Base-by-base conservation (phyloP, 164 flowering plant species). In the Taxillus chinensis region DNA sequence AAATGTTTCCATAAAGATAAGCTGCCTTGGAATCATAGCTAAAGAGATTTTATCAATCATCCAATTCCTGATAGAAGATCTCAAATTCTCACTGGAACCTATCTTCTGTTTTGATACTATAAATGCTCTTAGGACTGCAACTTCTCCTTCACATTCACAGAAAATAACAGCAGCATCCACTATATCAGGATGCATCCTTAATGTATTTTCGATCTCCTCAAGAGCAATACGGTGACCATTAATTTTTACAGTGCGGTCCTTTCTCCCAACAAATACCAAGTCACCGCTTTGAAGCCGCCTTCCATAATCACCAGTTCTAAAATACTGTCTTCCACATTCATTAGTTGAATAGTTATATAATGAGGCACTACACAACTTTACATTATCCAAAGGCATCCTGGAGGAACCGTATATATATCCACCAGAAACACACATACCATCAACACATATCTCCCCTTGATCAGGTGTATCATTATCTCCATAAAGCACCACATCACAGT, bases 221-320 rank as follows among this genome's bases (percentile, higher is more conserved):
- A 90, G 66, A 56, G 89, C 80, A 66, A 93, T 70, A 13, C 97
- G 89, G 41, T 90, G 90, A 53, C 96, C 97, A 82, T 81, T 80
- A 41, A 90, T 41, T 71, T 93, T 93, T 50, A 90, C 49, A 2
- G 67, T 80, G 17, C 97, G 96, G 61, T 93, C 96, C 64, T 80
- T 84, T 72, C 98, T 83, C 50, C 98, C 97, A 48, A 85, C 39
- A 64, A 85, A 90, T 64, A 88, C 78, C 64, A 87, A 76, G 73
- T 88, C 89, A 70, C 96, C 96, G 70, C 77, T 74, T 59, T 66
- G 68, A 67, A 93, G 81, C 73, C 64, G 68, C 71, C 71, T 75
- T 6, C 82, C 96, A 77, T 79, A 81, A 74, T 93, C 98, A 54
- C 97, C 97, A 55, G 95, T 93, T 73, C 76, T 81, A 62, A 78